Conservation (phyloP, 2,329 filamentous ascomycete genomes). For the Exophiala alcalophila region DNA sequence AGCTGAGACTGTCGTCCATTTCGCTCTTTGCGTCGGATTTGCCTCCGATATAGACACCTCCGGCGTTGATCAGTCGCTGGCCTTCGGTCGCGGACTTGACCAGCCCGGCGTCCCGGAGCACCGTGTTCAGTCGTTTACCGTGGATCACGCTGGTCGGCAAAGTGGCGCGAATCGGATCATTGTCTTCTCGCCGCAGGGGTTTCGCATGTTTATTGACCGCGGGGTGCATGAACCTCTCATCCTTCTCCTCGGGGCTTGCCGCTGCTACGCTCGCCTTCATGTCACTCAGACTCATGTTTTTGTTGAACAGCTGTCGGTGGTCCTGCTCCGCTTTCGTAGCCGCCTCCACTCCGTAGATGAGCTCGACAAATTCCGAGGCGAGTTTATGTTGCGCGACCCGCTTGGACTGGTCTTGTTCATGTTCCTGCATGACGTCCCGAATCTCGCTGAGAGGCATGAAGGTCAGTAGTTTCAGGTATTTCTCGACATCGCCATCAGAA, state of each 20-base stretch:
- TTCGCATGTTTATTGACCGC: slow-evolving; percentile 39
- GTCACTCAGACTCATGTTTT: slow-evolving; percentile 31
- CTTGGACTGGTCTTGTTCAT: slow-evolving; percentile 64
- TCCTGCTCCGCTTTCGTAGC: slow-evolving; percentile 62
- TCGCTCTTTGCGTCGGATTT: slow-evolving; percentile 38
- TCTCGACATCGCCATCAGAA: slow-evolving; percentile 76
- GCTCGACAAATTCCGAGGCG: slow-evolving; percentile 74
- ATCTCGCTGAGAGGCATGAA: slow-evolving; percentile 76
- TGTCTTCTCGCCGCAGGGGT: slow-evolving; percentile 41
- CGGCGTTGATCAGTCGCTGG: slow-evolving; percentile 48
- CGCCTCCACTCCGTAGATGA: slow-evolving; percentile 69
- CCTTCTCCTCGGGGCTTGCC: slow-evolving; percentile 4
- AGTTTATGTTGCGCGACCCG: slow-evolving; percentile 79
- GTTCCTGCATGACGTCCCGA: slow-evolving; percentile 62
- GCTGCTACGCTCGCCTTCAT: slow-evolving; percentile 16
- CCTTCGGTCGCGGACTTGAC: slow-evolving; percentile 52
- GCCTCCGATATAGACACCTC: slow-evolving; percentile 52
- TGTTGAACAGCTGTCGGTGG: slow-evolving; percentile 50
- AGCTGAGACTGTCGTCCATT: slow-evolving; percentile 48
- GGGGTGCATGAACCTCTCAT: slow-evolving; percentile 23
- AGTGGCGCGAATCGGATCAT: slow-evolving; percentile 38
- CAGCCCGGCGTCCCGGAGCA: slow-evolving; percentile 53
- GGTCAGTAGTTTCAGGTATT: slow-evolving; percentile 83
- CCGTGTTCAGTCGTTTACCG: slow-evolving; percentile 47
- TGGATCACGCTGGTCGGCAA: slow-evolving; percentile 51